A percentile compares a stretch with the other conserved stretches of the same genome.
Evolutionary conservation across 176 grass and related monocot genomes (phyloP).

Genomic region (Pontederia paniculata): DNA sequence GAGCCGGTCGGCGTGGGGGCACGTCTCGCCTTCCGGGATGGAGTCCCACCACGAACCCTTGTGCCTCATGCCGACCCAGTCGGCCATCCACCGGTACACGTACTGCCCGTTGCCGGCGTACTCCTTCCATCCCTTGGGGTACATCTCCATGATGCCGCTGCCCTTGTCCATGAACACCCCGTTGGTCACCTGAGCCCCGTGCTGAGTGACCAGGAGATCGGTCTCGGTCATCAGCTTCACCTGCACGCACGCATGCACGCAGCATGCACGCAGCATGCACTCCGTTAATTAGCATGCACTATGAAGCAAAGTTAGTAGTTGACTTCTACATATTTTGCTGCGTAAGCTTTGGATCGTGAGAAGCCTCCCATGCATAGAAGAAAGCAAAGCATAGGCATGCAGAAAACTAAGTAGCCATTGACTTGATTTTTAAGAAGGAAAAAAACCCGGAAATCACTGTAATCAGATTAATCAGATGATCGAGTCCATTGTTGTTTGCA

Average conservation of each 20-base stretch:
- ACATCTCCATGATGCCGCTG: constrained; percentile 15
- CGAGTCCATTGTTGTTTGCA: no score
- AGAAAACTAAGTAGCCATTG: no score
- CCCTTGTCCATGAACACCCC: constrained; percentile 18
- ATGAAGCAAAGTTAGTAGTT: no score
- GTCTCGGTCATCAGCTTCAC: constrained; percentile 10
- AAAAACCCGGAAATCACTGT: no score
- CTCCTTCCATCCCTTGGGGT: constrained; percentile 11
- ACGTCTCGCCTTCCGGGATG: background rate
- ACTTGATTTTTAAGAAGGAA: no score
- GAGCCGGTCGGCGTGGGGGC: background rate
- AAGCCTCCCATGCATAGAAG: no score
- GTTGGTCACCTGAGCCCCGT: constrained; percentile 7
- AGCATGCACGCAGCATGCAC: background rate
- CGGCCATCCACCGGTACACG: constrained; percentile 6
- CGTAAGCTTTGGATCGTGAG: no score
- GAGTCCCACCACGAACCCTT: constrained; percentile 8
- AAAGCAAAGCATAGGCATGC: no score
- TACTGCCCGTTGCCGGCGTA: constrained; percentile 3
- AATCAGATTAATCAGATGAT: background rate
- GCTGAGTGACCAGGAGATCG: background rate
- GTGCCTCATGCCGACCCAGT: constrained; percentile 1
- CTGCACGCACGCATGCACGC: background rate
- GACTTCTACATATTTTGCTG: no score
- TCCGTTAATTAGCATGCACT: no score